These are phyloP conservation scores for Spergularia azorica DNA, from an alignment of 179 eudicot species.

Conservation along the genomic window DNA sequence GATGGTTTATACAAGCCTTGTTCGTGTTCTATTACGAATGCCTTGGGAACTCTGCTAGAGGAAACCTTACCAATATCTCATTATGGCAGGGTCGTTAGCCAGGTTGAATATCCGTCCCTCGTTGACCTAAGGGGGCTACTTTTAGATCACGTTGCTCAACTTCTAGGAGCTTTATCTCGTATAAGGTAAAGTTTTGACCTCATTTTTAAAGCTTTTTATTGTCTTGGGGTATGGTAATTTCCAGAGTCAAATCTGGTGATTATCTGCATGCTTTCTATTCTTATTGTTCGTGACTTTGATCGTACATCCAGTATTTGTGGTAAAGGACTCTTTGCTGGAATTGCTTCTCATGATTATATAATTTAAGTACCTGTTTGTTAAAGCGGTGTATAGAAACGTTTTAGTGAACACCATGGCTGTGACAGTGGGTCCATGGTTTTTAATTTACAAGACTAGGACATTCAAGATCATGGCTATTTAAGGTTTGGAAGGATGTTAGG, in stretches of 20 bases:
- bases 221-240: not conserved
- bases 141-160: conserved; percentile 93
- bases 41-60: not conserved
- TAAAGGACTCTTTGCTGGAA: too few relatives aligned
- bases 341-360: too few relatives aligned
- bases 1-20: not conserved
- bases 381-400: too few relatives aligned
- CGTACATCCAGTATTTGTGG: too few relatives aligned
- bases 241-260: not conserved
- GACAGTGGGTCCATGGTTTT: too few relatives aligned
- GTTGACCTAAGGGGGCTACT: conserved; percentile 95
- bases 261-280: not conserved
- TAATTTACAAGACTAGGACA: too few relatives aligned
- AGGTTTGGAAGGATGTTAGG: too few relatives aligned
- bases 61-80: conserved; percentile 13
- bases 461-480: too few relatives aligned
- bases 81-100: conserved; percentile 90
- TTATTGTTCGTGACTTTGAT: too few relatives aligned
- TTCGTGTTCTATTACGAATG: not conserved
- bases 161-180: conserved; percentile 95
- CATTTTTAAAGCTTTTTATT: not conserved
- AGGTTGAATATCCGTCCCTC: conserved; percentile 95
- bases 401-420: too few relatives aligned
- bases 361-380: too few relatives aligned
- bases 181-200: conserved; percentile 58